These are phyloP conservation scores for Anisogramma anomala DNA, from an alignment of 2,329 filamentous ascomycete genomes.

Conservation along the genomic window DNA sequence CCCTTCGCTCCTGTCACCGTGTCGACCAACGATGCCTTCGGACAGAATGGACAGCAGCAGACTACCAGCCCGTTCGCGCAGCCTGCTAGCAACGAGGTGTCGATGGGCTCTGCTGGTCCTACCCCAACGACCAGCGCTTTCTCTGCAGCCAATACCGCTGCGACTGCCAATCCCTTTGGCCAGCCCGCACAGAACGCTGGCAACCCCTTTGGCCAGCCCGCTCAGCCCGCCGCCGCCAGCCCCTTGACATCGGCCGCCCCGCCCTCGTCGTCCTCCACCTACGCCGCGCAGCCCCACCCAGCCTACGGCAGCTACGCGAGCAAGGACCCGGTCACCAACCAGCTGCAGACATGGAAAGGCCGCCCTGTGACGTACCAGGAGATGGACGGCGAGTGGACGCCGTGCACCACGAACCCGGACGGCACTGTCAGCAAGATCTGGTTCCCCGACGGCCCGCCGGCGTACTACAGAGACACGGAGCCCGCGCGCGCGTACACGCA, in stretches of 20 bases:
- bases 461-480: conserved; percentile 52
- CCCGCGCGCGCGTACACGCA: conserved; percentile 33
- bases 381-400: conserved; percentile 24
- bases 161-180: conserved; percentile 18
- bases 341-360: conserved; percentile 23
- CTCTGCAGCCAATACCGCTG: conserved; percentile 5
- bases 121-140: conserved; percentile 17
- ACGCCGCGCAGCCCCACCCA: conserved; percentile 21
- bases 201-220: conserved; percentile 20
- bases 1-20: conserved; percentile 13
- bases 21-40: conserved; percentile 6
- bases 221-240: conserved; percentile 19
- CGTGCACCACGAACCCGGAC: conserved; percentile 36
- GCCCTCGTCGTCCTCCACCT: background rate
- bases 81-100: conserved; percentile 7
- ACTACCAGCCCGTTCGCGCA: conserved; percentile 14
- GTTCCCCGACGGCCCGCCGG: conserved; percentile 60
- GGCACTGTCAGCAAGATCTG: conserved; percentile 50
- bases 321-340: conserved; percentile 16
- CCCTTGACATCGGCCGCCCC: conserved; percentile 3
- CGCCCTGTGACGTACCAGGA: conserved; percentile 25
- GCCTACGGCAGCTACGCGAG: conserved; percentile 20
- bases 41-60: conserved; percentile 16
- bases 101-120: conserved; percentile 9
- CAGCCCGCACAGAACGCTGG: conserved; percentile 15